phyloP scores from a whole-genome alignment of 1,139 yeast species.

The Trichomonascaceae sp. region DNA sequence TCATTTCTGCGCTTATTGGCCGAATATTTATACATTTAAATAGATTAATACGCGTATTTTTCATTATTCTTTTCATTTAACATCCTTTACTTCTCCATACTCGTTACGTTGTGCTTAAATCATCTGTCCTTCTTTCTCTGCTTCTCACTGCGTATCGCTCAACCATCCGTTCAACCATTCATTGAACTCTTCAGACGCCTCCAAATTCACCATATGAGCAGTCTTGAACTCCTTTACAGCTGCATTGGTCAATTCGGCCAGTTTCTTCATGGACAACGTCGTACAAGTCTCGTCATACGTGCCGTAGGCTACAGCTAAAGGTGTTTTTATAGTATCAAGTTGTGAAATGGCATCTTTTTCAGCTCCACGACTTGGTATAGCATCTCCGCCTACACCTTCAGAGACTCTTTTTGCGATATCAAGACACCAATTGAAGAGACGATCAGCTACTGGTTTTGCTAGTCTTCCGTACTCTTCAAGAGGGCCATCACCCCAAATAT shows the following conservation, averaged over 20 bases:
- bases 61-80: background rate
- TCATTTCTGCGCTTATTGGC: background rate
- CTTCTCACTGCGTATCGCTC: too few relatives aligned
- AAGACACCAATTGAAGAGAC: slow-evolving; percentile 5
- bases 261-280: background rate
- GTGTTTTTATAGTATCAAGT: background rate
- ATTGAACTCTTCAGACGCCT: slow-evolving; percentile 2
- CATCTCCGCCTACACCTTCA: background rate
- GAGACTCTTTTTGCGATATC: background rate
- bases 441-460: background rate
- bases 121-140: too few relatives aligned
- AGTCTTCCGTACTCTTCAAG: slow-evolving; percentile 1
- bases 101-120: background rate
- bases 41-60: background rate
- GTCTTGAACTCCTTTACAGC: slow-evolving; percentile 1
- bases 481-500: slow-evolving; percentile 10
- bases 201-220: slow-evolving; percentile 9
- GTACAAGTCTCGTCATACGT: background rate
- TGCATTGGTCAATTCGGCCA: background rate
- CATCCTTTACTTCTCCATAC: background rate
- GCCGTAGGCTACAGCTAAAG: background rate
- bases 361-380: background rate
- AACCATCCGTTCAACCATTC: slow-evolving; percentile 3
- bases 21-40: too few relatives aligned
- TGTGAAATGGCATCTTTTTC: background rate